phyloP scores from a whole-genome alignment of 148 eudicot genomes.

The Camellia japonica region DNA sequence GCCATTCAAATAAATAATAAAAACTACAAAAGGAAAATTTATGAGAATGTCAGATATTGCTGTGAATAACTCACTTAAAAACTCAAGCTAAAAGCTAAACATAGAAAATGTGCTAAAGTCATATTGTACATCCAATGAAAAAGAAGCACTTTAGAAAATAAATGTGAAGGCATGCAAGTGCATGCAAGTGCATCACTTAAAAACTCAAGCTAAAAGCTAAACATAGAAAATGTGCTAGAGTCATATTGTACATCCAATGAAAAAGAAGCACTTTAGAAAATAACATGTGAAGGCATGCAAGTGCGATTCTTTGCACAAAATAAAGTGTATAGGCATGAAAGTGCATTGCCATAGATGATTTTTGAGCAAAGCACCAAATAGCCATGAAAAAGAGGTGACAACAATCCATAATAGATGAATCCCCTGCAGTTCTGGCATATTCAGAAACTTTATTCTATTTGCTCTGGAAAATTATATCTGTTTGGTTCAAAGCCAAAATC shows the following conservation, averaged over 20 bases:
- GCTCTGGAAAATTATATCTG: too few species aligned
- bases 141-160: neutral
- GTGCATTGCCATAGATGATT: neutral
- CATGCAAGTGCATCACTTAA: neutral
- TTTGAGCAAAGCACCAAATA: neutral
- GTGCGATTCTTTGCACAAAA: neutral
- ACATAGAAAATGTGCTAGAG: neutral
- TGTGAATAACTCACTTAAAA: neutral
- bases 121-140: neutral
- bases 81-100: neutral
- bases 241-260: neutral
- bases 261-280: neutral
- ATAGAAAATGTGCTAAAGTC: neutral
- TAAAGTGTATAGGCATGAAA: neutral
- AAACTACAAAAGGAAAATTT: neutral
- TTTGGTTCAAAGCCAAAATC: too few species aligned
- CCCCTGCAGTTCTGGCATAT: neutral
- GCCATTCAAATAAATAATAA: conserved; percentile 39
- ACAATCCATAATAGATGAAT: neutral
- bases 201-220: neutral
- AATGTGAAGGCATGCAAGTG: neutral
- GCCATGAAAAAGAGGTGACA: neutral
- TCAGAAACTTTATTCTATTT: neutral
- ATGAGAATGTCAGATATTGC: neutral
- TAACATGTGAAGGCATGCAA: neutral